Evolutionary conservation across 2,329 filamentous ascomycete genomes (phyloP).

Genomic region (Colletotrichum tanaceti): DNA sequence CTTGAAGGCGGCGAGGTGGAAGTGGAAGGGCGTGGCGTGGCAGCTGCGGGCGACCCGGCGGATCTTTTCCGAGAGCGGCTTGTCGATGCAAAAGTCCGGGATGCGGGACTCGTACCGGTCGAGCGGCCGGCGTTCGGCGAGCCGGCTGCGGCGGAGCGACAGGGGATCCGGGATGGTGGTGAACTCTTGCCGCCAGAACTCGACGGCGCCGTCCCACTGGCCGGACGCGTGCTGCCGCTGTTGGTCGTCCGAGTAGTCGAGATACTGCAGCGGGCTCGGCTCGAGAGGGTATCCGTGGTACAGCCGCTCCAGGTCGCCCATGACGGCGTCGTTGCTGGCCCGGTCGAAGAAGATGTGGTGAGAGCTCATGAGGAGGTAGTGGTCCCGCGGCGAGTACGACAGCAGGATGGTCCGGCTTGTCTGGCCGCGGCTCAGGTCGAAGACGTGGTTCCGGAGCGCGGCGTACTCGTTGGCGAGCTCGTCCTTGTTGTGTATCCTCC

Average conservation of each 20-base stretch:
- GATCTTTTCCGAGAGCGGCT: slow-evolving; percentile 27
- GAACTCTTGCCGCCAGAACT: slow-evolving; percentile 41
- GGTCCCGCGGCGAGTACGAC: slow-evolving; percentile 46
- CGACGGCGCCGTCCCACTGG: slow-evolving; percentile 42
- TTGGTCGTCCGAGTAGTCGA: slow-evolving; percentile 52
- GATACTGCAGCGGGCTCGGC: slow-evolving; percentile 48
- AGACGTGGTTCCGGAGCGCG: neutral
- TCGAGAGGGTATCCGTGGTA: slow-evolving; percentile 51
- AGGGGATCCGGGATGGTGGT: slow-evolving; percentile 35
- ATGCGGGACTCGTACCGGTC: slow-evolving; percentile 16
- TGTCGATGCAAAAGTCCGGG: slow-evolving; percentile 19
- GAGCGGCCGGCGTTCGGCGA: slow-evolving; percentile 11
- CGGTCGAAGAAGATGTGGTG: slow-evolving; percentile 67
- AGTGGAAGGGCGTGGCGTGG: slow-evolving; percentile 54
- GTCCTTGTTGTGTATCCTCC: neutral
- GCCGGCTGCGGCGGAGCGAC: slow-evolving; percentile 38
- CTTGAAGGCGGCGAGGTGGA: slow-evolving; percentile 57
- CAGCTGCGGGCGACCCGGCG: slow-evolving; percentile 27
- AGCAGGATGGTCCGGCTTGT: slow-evolving; percentile 46
- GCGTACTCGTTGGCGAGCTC: slow-evolving; percentile 3
- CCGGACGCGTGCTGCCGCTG: slow-evolving; percentile 44
- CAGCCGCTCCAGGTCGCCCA: slow-evolving; percentile 56
- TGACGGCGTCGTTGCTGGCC: slow-evolving; percentile 56
- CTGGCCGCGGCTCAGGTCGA: neutral
- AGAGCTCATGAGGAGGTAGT: slow-evolving; percentile 57